Base-by-base conservation (phyloP, 495 filamentous ascomycete species). In the Pyrenula aspistea region DNA sequence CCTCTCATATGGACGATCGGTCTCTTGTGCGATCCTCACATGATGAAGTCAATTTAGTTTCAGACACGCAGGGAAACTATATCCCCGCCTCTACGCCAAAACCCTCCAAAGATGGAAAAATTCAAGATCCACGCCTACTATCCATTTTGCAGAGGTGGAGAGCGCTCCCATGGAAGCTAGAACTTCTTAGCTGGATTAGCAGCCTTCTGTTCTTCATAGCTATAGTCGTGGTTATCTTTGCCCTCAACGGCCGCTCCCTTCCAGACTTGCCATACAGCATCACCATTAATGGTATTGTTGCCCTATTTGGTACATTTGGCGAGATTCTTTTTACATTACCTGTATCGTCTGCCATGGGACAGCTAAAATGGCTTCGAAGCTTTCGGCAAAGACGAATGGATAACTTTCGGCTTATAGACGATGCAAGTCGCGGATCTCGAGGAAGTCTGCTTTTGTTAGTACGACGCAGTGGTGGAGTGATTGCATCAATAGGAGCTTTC, bases 401-500 rank as follows among this genome's bases (percentile, higher is more conserved):
- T 8, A 15, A 42, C 31, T 42, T 42, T 15, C 4, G 31, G 31
- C 31, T 8, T 15, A 42, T 42, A 8, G 31, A 42, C 31, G 31
- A 42, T 42, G 31, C 31, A 15, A 42, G 31, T 15, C 31, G 31
- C 15, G 31, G 31, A 42, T 42, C 31, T 15, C 31, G 31, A 42
- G 31, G 31, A 42, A 42, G 31, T 15, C 15, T 42, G 31, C 4
- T 42, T 4, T 42, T 42, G 15, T 42, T 42, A 42, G 31, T 42
- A 42, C 31, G 31, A 42, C 8, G 31, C 4, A 42, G 31, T 15
- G 31, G 31, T 4, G 57, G 57, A 22, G 58, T 56, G 10, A 53
- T 62, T 21, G 48, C 58, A 4, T 23, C 47, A 12, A 3, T 60
- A 10, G 60, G 57, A 8, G 60, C 60, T n/a, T 1, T 21, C 10